Base-by-base conservation (phyloP, 73 alveolate genomes). In the Symbiodinium pilosum region DNA sequence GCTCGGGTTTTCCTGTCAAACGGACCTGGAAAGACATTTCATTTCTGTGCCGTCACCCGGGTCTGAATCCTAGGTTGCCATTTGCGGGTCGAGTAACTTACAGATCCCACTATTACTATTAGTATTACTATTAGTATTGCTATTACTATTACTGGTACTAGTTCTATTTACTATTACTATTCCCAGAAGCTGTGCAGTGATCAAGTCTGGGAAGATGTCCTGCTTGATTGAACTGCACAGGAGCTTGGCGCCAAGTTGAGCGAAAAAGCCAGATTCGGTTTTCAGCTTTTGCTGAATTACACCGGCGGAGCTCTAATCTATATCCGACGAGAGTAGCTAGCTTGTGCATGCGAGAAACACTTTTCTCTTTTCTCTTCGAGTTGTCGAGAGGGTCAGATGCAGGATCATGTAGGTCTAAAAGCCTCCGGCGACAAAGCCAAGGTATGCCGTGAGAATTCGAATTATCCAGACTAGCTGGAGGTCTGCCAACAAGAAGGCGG, bases 361-460 rank as follows among this genome's bases (percentile, higher is more conserved):
- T 12, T n/a, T n/a, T n/a, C n/a, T n/a, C n/a, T n/a, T n/a, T n/a
- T n/a, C n/a, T n/a, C 24, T 14, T 14, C 75, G 24, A 54, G 14
- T 14, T 24, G 75, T 54, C 75, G 14, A 24, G n/a, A n/a, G n/a
- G n/a, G n/a, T 28, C 81, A 64, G 16, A 64, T 4, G 20, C 81
- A 64, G 81, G 59, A 47, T 47, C 39, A 0, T 28, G 24, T 64
- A 38, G 81, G 81, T 24, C 26, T 11, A 11, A 7, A 7, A 54
- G 30, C 18, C 20, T 28, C 81, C 81, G 38, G 39, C 9, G 30
- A 24, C 81, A 64, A 38, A 24, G 81, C 81, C 14, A 47, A 88
- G 95, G 95, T 88, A 88, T 64, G 95, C 95, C 69, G 68, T 86
- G 87, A 59, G 95, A 43, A 88, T 88, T 54, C 95, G 95, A 41